Percentiles rank a stretch among this genome's conserved stretches.
These are phyloP conservation scores for Chloromonas sp. DNA, from an alignment of 163 green algal species.

Conservation along the genomic window DNA sequence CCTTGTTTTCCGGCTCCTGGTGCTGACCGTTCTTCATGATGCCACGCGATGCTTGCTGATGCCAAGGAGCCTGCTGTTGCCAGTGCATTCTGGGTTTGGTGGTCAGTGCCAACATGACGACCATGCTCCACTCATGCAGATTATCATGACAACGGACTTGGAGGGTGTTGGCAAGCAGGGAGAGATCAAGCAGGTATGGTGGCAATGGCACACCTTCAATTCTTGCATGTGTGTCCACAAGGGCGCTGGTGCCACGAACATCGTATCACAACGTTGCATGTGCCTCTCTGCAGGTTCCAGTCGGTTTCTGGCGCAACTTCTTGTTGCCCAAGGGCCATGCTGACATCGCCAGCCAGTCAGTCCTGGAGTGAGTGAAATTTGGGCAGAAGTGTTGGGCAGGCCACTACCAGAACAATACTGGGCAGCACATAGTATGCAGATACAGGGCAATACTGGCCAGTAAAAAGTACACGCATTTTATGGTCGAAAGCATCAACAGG, in stretches of 20 bases:
- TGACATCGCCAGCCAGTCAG: constrained; percentile 56
- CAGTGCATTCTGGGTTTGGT: too few relatives aligned
- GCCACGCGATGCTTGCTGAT: too few relatives aligned
- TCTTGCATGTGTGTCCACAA: too few relatives aligned
- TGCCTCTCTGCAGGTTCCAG: constrained; percentile 42
- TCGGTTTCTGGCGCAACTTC: constrained; percentile 90
- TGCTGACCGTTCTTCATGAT: too few relatives aligned
- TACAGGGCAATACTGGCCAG: not conserved
- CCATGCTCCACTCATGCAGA: constrained; percentile 7
- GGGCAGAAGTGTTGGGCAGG: not conserved
- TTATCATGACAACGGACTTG: constrained; percentile 43
- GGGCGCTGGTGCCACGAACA: too few relatives aligned
- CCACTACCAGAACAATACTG: not conserved
- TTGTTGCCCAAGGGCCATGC: constrained; percentile 68
- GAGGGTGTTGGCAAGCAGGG: constrained; percentile 52
- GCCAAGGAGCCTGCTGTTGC: too few relatives aligned
- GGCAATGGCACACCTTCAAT: too few relatives aligned
- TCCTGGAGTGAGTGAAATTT: constrained; percentile 52
- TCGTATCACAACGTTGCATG: too few relatives aligned
- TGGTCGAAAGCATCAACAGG: too few relatives aligned
- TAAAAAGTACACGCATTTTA: not conserved
- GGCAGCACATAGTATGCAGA: not conserved
- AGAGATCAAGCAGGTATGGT: constrained; percentile 51
- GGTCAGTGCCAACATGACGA: not conserved
- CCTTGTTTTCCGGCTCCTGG: too few relatives aligned